Base-by-base conservation (phyloP, 139 green algal genomes). In the Astrephomene gubernaculifera region DNA sequence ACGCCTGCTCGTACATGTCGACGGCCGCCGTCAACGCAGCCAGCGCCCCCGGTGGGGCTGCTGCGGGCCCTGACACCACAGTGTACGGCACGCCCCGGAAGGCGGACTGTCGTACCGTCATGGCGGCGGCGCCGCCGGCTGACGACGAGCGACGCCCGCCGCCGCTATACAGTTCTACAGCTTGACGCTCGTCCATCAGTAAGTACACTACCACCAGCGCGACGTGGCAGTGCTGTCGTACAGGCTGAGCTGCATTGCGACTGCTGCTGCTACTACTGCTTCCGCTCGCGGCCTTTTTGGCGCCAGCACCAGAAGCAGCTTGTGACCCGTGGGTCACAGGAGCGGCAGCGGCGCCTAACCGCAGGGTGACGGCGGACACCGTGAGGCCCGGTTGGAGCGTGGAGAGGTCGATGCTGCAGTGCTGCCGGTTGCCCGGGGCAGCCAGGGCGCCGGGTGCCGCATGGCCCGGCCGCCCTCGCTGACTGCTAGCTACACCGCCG, bases 351-450 rank as follows among this genome's bases (percentile, higher is more conserved):
- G 60, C 38, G 39, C 78, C 61, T 27, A 84, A 63, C 0, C 31
- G 78, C 63, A 84, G 31, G 7, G 21, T 70, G 39, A 84, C 4
- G 8, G 64, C 43, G 2, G 63, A 75, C 21, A 57, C 63, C 0
- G 21, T 74, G 43, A 84, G 64, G 31, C 78, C 78, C 0, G 78
- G 78, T 22, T 75, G 44, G 0, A 84, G 43, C 4, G 31, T 27
- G 43, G 78, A 84, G 43, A 84, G 78, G 64, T 84, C 78, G 19
- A 84, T 27, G 63, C 63, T 84, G 78, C 78, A 84, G 27, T 60
- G 21, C 35, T 33, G 49, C 17, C 71, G 45, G n/a, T n/a, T 25
- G 57, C 21, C 21, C 57, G 14, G 17, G 57, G 57, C 9, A 24
- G 57, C 12, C 21, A 5, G 21, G 57, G 14, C 61, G n/a, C 29